These are phyloP conservation scores for Obelidium mucronatum DNA, from an alignment of 192 early-diverging fungal genomes.

Conservation along the genomic window DNA sequence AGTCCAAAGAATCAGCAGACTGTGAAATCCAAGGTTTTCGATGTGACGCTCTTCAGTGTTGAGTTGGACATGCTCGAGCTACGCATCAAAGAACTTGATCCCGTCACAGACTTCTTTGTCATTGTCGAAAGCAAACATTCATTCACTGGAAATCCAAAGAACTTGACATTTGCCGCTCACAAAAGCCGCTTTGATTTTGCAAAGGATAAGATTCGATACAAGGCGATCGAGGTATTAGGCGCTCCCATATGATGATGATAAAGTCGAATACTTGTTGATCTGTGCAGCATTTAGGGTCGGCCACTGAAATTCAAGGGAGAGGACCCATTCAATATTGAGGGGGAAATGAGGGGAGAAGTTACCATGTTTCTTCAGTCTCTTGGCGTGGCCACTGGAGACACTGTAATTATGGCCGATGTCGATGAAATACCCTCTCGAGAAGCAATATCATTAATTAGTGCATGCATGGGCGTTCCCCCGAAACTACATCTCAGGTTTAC, in stretches of 20 bases:
- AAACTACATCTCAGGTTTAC: constrained; percentile 49
- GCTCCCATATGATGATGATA: constrained; percentile 4
- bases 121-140: constrained; percentile 63
- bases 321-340: constrained; percentile 58
- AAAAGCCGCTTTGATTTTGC: constrained; percentile 61
- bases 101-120: constrained; percentile 67
- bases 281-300: too few relatives aligned
- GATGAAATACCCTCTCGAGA: constrained; percentile 63
- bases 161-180: constrained; percentile 53
- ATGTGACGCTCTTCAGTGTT: constrained; percentile 67
- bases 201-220: constrained; percentile 60
- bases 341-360: constrained; percentile 51
- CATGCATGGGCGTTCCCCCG: constrained; percentile 55
- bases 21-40: constrained; percentile 46
- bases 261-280: background rate
- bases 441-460: constrained; percentile 51
- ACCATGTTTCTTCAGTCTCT: constrained; percentile 43
- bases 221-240: constrained; percentile 29
- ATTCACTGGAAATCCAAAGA: constrained; percentile 62
- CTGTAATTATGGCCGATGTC: constrained; percentile 62
- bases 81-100: constrained; percentile 60
- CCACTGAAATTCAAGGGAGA: constrained; percentile 32
- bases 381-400: constrained; percentile 48
- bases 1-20: background rate
- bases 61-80: constrained; percentile 71